phyloP scores from a whole-genome alignment of 1,284 basidiomycete genomes.

The Sporisorium graminicola region DNA sequence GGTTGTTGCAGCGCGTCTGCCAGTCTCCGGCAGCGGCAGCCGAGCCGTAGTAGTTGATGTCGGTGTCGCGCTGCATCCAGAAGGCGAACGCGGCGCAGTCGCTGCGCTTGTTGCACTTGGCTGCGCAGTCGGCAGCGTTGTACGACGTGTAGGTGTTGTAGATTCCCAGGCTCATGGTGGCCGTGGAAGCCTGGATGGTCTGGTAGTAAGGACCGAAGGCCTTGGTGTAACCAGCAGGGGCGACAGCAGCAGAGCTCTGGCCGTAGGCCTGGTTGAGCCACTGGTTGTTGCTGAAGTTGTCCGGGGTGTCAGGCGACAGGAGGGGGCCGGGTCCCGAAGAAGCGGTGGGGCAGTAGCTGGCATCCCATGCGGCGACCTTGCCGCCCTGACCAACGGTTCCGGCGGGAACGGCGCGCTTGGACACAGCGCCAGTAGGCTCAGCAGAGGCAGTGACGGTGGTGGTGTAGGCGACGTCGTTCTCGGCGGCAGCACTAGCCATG shows the following conservation, averaged over 20 bases:
- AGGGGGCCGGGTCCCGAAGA: not conserved
- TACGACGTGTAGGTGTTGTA: not conserved
- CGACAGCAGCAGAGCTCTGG: not conserved
- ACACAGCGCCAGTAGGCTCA: not conserved
- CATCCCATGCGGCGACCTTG: not conserved
- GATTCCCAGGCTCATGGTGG: not conserved
- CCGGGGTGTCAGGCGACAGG: not conserved
- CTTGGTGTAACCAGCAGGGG: not conserved
- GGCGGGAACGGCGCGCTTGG: conserved; percentile 1
- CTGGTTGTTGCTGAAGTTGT: not conserved
- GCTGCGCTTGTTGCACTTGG: not conserved
- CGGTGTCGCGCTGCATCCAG: not conserved
- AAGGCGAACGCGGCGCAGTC: not conserved
- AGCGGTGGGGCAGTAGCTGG: not conserved
- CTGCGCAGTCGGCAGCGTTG: not conserved
- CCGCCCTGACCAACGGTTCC: not conserved
- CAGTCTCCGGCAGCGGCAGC: not conserved
- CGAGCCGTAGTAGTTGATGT: not conserved
- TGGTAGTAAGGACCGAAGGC: not conserved
- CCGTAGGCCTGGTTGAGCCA: conserved; percentile 5
- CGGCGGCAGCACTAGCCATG: not conserved
- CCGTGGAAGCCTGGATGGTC: not conserved
- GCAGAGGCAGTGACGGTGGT: not conserved
- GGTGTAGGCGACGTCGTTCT: not conserved
- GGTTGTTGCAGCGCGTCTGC: conserved; percentile 1